Evolutionary conservation across 1,284 basidiomycete genomes (phyloP).

Genomic region (Ceratobasidium sp.): DNA sequence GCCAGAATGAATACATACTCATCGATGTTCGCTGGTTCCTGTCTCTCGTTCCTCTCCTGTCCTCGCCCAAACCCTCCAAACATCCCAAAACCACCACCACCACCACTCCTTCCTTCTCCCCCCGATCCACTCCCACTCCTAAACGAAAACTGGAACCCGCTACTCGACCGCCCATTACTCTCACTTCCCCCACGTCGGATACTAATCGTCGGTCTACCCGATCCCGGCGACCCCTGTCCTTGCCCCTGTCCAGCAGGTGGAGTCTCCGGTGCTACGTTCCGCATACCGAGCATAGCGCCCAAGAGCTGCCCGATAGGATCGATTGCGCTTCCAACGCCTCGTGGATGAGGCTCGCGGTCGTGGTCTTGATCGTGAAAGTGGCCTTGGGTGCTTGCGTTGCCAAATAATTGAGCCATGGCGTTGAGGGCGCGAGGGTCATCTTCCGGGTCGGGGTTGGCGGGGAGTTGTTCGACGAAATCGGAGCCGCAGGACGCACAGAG

Average conservation of each 20-base stretch:
- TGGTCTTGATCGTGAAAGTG: not conserved
- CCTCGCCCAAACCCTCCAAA: slow-evolving; percentile 15
- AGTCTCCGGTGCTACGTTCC: not conserved
- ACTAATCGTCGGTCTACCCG: slow-evolving; percentile 13
- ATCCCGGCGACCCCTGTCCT: not conserved
- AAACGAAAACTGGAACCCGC: slow-evolving; percentile 24
- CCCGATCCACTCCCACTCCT: slow-evolving; percentile 5
- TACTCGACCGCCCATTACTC: not conserved
- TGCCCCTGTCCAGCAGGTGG: not conserved
- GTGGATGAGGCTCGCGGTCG: not conserved
- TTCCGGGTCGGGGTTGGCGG: not conserved
- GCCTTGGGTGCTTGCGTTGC: not conserved
- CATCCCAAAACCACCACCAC: slow-evolving; percentile 1
- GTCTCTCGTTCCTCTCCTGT: slow-evolving; percentile 10
- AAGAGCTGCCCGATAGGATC: slow-evolving; percentile 27
- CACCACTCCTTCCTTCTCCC: too few relatives aligned
- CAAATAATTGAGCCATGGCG: slow-evolving; percentile 3
- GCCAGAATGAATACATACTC: not conserved
- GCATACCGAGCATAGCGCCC: slow-evolving; percentile 31
- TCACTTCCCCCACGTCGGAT: slow-evolving; percentile 5
- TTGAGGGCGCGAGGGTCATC: slow-evolving; percentile 33
- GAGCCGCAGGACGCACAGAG: slow-evolving; percentile 30
- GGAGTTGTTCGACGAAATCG: slow-evolving; percentile 12
- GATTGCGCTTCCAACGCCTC: slow-evolving; percentile 10
- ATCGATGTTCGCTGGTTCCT: slow-evolving; percentile 16